Base-by-base conservation (phyloP, 805 yeast genomes). In the Myxozyma neotropica region DNA sequence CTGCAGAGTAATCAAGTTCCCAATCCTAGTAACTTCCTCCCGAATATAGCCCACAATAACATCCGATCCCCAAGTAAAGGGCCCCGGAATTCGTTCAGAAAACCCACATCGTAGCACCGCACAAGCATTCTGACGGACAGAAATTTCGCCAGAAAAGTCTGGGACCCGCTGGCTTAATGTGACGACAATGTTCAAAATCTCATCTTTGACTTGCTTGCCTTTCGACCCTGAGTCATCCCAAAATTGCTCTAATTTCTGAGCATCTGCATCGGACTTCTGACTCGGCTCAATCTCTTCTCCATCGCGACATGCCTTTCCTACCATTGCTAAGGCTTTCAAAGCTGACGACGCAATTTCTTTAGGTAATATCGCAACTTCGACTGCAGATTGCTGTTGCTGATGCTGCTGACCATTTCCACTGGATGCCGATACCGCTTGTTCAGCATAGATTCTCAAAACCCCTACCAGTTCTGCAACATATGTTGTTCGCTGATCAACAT, bases 291-390 rank as follows among this genome's bases (percentile, higher is more conserved):
- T 46, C 79, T 85, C 89, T 40, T 78, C 83, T 0, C 89, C 85
- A 1, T 81, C 72, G 51, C 82, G 82, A 68, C 87, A 72, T 0
- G 91, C 89, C 57, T 84, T 86, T 0, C 90, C 94, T 2, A 89
- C 75, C 54, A 86, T 88, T n/a, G 79, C 78, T 0, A 90, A 71
- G 68, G 90, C 87, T 13, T 81, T 74, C 26, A 89, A 71, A 47
- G 88, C 72, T 24, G 91, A 85, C 1, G 78, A 69, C 0, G 81
- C 83, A 2, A 73, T 64, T 33, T 76, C 75, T 4, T 61, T 63
- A 3, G 60, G 33, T 27, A 21, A 19, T 2, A 38, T n/a, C 8
- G 35, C 27, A 1, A 23, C 42, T 23, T 48, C 53, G 12, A 13
- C 29, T 33, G 15, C 21, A 1, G 23, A 12, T 12, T 21, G 31